Conservation (phyloP, 140 eudicot genomes). For the Bidens hawaiensis region DNA sequence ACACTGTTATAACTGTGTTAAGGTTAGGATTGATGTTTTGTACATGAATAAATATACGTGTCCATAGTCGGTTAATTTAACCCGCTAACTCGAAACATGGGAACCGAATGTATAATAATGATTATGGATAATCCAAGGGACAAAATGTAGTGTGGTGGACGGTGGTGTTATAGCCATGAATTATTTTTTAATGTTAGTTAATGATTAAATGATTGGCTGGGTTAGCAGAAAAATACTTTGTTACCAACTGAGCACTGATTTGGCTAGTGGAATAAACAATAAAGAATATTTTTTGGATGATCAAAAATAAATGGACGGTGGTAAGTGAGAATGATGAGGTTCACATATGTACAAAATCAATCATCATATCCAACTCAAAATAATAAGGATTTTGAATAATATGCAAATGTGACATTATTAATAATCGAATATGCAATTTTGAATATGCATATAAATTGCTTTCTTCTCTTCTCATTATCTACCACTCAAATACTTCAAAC, state of each 20-base stretch:
- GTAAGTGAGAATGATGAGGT: background rate
- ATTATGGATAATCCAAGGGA: background rate
- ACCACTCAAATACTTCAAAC: background rate
- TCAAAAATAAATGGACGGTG: constrained; percentile 17
- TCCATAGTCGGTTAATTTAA: no score
- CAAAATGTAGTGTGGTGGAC: background rate
- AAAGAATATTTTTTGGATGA: background rate
- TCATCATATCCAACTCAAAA: background rate
- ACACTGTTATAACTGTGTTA: no score
- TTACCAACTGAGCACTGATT: constrained; percentile 14
- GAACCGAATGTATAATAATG: no score
- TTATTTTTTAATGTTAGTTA: background rate
- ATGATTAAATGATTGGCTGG: constrained; percentile 22
- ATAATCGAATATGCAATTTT: no score
- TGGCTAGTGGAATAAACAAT: constrained; percentile 24
- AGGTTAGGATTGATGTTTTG: no score
- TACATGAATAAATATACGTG: no score
- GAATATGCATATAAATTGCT: background rate
- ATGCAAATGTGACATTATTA: no score
- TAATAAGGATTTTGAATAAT: no score
- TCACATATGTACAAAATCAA: no score
- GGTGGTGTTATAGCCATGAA: constrained; percentile 8
- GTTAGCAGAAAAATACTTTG: constrained; percentile 11
- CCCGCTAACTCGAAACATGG: no score
- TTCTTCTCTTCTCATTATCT: constrained; percentile 5